Evolutionary conservation across 305 asterid genomes (phyloP).

Genomic region (Rubia peregrina): DNA sequence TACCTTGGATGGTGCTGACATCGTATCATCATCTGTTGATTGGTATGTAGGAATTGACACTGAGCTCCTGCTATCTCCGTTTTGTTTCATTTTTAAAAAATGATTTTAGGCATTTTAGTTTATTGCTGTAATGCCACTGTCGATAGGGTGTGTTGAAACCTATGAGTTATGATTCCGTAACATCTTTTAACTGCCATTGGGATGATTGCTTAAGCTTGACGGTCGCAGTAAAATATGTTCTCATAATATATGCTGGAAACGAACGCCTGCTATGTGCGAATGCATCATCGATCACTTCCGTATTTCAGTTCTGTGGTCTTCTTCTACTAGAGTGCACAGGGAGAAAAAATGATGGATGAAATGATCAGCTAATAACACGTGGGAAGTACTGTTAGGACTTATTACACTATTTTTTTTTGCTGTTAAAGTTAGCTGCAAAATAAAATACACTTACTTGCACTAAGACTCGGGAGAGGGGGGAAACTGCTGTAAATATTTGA

Average conservation of each 20-base stretch:
- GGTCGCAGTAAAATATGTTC: not conserved
- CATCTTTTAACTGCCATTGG: not conserved
- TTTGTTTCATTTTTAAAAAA: not conserved
- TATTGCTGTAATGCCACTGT: not conserved
- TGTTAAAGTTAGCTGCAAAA: not conserved
- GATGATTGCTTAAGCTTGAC: not conserved
- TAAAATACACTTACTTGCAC: not conserved
- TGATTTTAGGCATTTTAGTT: not conserved
- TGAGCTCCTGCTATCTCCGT: not conserved
- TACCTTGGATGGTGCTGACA: conserved; percentile 71
- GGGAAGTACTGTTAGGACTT: not conserved
- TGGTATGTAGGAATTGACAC: conserved; percentile 38
- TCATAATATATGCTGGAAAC: not conserved
- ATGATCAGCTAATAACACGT: not conserved
- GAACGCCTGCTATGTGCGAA: not conserved
- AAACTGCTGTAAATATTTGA: too few species aligned
- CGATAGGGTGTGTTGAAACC: not conserved
- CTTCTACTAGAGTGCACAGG: not conserved
- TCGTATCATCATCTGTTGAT: conserved; percentile 74
- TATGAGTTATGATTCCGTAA: not conserved
- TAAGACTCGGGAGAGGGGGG: not conserved
- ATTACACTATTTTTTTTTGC: not conserved
- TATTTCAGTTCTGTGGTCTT: not conserved
- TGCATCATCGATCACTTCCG: not conserved
- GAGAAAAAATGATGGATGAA: not conserved